These are phyloP conservation scores for Salvia rosmarinus DNA, from an alignment of 257 asterid genomes.

Conservation along the genomic window DNA sequence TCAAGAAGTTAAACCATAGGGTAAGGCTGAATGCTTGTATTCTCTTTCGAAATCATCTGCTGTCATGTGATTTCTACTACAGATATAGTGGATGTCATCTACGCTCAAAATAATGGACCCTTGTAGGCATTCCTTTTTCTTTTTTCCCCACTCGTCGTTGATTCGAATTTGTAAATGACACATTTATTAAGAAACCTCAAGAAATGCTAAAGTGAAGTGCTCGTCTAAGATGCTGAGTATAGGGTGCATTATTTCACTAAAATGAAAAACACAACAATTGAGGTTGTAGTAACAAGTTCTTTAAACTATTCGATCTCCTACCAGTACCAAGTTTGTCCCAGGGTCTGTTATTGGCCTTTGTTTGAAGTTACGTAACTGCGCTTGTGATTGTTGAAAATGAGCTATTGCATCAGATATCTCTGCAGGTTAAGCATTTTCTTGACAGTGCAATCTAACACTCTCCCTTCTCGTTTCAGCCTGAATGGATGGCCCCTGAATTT, in stretches of 20 bases:
- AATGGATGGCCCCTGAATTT: constrained; percentile 99
- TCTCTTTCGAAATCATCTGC: not conserved
- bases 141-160: not conserved
- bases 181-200: no score
- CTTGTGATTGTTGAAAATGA: constrained; percentile 6
- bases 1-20: not conserved
- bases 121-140: not conserved
- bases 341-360: not conserved
- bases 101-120: not conserved
- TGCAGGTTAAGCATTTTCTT: constrained; percentile 38
- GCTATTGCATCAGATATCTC: constrained; percentile 23
- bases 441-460: constrained; percentile 40
- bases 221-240: not conserved
- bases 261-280: not conserved
- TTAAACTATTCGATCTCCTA: not conserved
- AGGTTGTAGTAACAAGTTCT: not conserved
- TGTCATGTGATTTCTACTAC: not conserved
- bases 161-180: not conserved
- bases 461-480: constrained; percentile 77
- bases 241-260: not conserved
- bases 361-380: not conserved
- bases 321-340: not conserved
- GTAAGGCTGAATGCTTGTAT: not conserved
- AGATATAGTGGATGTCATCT: not conserved
- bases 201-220: no score